These are phyloP conservation scores for Adansonia gregorii DNA, from an alignment of 441 rosid genomes.

Conservation along the genomic window DNA sequence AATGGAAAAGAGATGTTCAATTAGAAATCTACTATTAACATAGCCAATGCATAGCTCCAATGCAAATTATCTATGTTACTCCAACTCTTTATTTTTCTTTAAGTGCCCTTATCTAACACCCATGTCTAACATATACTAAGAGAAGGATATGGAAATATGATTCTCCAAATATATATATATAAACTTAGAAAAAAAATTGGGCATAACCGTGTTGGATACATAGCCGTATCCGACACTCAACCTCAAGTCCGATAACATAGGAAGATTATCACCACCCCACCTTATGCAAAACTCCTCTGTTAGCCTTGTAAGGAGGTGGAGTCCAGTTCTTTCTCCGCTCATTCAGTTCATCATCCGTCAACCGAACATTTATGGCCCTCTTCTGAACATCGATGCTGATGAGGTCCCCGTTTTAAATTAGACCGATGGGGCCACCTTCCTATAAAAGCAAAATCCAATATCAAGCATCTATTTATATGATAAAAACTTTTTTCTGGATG, in stretches of 20 bases:
- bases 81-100: too few species aligned
- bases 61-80: not conserved
- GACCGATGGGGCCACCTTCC: slow-evolving; percentile 98
- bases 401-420: slow-evolving; percentile 74
- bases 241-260: too few species aligned
- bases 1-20: not conserved
- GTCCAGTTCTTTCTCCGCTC: slow-evolving; percentile 76
- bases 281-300: slow-evolving; percentile 77
- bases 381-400: slow-evolving; percentile 73
- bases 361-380: slow-evolving; percentile 70
- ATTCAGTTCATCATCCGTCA: slow-evolving; percentile 64
- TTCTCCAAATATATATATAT: too few species aligned
- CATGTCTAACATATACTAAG: too few species aligned
- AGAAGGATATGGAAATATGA: too few species aligned
- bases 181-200: too few species aligned
- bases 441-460: slow-evolving; percentile 29
- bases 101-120: too few species aligned
- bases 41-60: not conserved
- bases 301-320: slow-evolving; percentile 69
- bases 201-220: too few species aligned
- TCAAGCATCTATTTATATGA: not conserved
- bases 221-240: too few species aligned
- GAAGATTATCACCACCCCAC: slow-evolving; percentile 34
- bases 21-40: not conserved
- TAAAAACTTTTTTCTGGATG: not conserved